phyloP scores from a whole-genome alignment of 148 eudicot genomes.

The Oxyria digyna region DNA sequence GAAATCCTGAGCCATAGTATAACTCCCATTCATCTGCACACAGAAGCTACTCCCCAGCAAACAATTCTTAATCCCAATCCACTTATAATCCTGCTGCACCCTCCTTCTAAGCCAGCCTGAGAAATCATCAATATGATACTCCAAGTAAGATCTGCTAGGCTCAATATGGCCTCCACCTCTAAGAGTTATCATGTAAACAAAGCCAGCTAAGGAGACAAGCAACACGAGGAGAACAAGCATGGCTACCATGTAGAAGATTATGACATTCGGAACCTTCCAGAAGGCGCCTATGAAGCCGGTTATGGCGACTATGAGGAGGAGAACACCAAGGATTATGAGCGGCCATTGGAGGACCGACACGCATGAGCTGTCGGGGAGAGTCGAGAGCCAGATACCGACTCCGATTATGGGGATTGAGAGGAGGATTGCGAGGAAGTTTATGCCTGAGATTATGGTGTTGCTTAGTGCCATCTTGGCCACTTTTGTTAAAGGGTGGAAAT shows the following conservation, averaged over 20 bases:
- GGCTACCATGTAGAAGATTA: constrained; percentile 2
- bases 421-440: constrained; percentile 7
- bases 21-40: constrained; percentile 2
- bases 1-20: constrained; percentile 6
- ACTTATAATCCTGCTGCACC: neutral
- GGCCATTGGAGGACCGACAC: constrained; percentile 8
- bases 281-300: constrained; percentile 7
- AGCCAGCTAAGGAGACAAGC: neutral
- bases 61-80: constrained; percentile 6
- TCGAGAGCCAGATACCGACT: neutral
- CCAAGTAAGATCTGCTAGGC: constrained; percentile 6
- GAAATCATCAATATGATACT: constrained; percentile 6
- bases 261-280: neutral
- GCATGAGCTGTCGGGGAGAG: constrained; percentile 5
- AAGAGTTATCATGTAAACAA: neutral
- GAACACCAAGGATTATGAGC: constrained; percentile 3
- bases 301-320: neutral
- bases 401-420: neutral
- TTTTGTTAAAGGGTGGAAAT: too few relatives aligned
- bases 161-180: constrained; percentile 7
- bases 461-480: constrained; percentile 1
- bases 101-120: constrained; percentile 6
- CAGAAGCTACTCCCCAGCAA: neutral
- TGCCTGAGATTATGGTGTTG: constrained; percentile 1
- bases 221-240: neutral